A percentile compares a stretch with the other conserved stretches of the same genome.
These are phyloP conservation scores for Hortiboletus flavorubellus DNA, from an alignment of 768 basidiomycete genomes.

Conservation along the genomic window DNA sequence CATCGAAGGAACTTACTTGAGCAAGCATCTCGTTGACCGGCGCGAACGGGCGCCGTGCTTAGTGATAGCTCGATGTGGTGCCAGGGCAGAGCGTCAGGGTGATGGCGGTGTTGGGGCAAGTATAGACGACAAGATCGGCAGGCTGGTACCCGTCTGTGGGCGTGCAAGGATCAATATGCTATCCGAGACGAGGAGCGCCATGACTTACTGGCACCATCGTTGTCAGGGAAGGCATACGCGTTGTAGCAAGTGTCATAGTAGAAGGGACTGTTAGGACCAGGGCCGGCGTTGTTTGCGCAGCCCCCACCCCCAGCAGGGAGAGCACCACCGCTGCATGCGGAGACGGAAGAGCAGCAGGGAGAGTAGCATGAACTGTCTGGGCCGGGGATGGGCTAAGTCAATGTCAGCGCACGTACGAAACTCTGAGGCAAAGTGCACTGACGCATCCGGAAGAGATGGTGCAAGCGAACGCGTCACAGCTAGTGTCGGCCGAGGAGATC, in stretches of 20 bases:
- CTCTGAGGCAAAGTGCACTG: conserved; percentile 2
- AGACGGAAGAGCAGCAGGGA: conserved; percentile 27
- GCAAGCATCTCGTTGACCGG: not conserved
- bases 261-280: conserved; percentile 30
- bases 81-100: conserved; percentile 32
- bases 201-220: conserved; percentile 28
- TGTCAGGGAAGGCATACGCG: conserved; percentile 35
- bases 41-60: not conserved
- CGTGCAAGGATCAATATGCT: not conserved
- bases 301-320: conserved; percentile 28
- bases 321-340: conserved; percentile 27
- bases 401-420: not conserved
- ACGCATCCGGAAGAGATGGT: conserved; percentile 31
- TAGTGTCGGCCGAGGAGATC: conserved; percentile 26
- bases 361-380: conserved; percentile 27
- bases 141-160: conserved; percentile 24
- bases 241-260: conserved; percentile 28
- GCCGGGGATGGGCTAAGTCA: conserved; percentile 27
- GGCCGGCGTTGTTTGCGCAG: conserved; percentile 26
- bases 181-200: not conserved
- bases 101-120: conserved; percentile 26
- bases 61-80: conserved; percentile 15
- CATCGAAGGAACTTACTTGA: not conserved
- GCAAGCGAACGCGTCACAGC: conserved; percentile 31
- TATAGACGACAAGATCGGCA: conserved; percentile 30